Evolutionary conservation across 805 yeast species (phyloP).

Genomic region (Wickerhamomyces silvicola): DNA sequence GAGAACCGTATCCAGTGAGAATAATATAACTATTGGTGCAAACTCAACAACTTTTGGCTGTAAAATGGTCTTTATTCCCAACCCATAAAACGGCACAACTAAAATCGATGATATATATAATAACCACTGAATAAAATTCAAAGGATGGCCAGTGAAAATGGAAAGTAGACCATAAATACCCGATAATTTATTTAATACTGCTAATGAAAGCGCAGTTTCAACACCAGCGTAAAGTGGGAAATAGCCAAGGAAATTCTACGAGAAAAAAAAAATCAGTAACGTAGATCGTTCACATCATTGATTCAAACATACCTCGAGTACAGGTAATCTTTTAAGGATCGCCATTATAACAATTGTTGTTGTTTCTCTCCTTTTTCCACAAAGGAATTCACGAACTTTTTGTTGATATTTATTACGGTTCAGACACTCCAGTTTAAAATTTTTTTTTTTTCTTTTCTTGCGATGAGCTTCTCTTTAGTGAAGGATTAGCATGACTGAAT

Average conservation of each 20-base stretch:
- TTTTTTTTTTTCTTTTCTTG: too few relatives aligned
- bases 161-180: constrained; percentile 86
- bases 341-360: too few relatives aligned
- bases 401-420: too few relatives aligned
- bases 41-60: constrained; percentile 53
- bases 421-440: too few relatives aligned
- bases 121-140: constrained; percentile 76
- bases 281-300: too few relatives aligned
- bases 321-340: too few relatives aligned
- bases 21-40: constrained; percentile 58
- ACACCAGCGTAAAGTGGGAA: constrained; percentile 85
- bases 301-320: too few relatives aligned
- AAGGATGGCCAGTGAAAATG: constrained; percentile 82
- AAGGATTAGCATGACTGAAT: not conserved
- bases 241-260: constrained; percentile 55
- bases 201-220: constrained; percentile 68
- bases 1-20: constrained; percentile 57
- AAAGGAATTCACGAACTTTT: too few relatives aligned
- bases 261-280: too few relatives aligned
- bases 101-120: constrained; percentile 61
- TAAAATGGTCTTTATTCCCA: constrained; percentile 47
- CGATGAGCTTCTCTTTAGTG: not conserved
- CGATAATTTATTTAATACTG: constrained; percentile 80
- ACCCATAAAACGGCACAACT: constrained; percentile 56
- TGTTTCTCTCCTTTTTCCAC: too few relatives aligned